Evolutionary conservation across 352 stramenopile genomes (phyloP), one percentile per base, ranked within the genome.

Genomic region (Phytophthora idaei): DNA sequence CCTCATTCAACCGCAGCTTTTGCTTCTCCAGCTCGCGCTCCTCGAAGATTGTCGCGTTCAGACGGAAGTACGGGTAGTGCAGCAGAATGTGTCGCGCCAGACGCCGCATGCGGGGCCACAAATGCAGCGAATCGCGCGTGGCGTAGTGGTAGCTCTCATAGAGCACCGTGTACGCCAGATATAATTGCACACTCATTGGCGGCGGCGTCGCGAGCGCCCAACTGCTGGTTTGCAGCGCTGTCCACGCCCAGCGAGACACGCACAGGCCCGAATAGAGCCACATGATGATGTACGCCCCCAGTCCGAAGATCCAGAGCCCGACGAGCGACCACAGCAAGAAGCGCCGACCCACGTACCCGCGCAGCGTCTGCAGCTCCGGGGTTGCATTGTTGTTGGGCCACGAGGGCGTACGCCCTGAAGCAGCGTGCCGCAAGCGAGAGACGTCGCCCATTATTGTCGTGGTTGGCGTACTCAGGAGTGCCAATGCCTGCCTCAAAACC

Each of bases 61-160:
- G 61, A 50, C 72, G 72, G 54, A 85, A 86, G 66, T 89, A 89
- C 45, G 69, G 80, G 57, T 77, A 81, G 14, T 76, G 53, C 39
- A 87, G 81, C n/a, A 91, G 53, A 15, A 78, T 63, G 34, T 73
- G 69, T 17, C 87, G 77, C 3, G 82, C 68, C 2, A 64, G 32
- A 36, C 67, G 41, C 27, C 82, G 67, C 53, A 85, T 72, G 8
- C 68, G 54, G 4, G 77, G 76, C 81, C 81, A 90, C 52, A 74
- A 45, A 51, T 77, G 67, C 48, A 64, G 56, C 25, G 55, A 65
- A 28, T 50, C 56, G 27, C 72, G 77, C 6, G 37, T 69, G 44
- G 78, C 28, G 29, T 58, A 64, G 54, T 80, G 74, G 53, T 84
- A 84, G 44, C 69, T 65, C 51, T 80, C 76, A 54, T 87, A 90